Percentiles rank a stretch among this genome's conserved stretches.
Evolutionary conservation across 768 basidiomycete genomes (phyloP).

Genomic region (Lactarius evosmus): DNA sequence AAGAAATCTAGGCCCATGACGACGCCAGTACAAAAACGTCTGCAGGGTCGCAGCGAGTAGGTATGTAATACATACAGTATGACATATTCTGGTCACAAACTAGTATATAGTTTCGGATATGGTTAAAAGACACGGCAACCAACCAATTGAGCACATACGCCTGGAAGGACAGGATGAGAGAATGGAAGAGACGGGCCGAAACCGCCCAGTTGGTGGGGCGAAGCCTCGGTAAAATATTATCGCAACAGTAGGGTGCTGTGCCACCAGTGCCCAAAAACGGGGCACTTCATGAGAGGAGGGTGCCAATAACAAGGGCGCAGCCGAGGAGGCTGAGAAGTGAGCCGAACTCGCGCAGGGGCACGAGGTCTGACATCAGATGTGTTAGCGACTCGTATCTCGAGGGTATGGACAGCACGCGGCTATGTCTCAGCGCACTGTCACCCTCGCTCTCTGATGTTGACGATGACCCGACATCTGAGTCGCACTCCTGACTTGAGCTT

Average conservation of each 20-base stretch:
- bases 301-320: slow-evolving; percentile 26
- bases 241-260: not conserved
- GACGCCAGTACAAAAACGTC: not conserved
- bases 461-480: slow-evolving; percentile 17
- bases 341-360: slow-evolving; percentile 25
- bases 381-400: slow-evolving; percentile 20
- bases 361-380: slow-evolving; percentile 21
- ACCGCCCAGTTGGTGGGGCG: too few species aligned
- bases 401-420: slow-evolving; percentile 10
- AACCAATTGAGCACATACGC: not conserved
- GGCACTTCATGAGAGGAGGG: slow-evolving; percentile 23
- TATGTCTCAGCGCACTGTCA: slow-evolving; percentile 1
- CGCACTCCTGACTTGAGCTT: slow-evolving; percentile 19
- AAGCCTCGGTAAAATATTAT: not conserved
- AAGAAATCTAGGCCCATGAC: not conserved
- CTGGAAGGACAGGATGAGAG: not conserved
- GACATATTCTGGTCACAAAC: slow-evolving; percentile 8
- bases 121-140: not conserved
- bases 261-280: not conserved
- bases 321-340: slow-evolving; percentile 27
- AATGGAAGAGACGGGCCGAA: not conserved
- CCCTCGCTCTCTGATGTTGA: slow-evolving; percentile 27
- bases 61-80: slow-evolving; percentile 15
- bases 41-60: not conserved
- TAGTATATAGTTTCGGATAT: not conserved